These are phyloP conservation scores for Quercus phellos DNA, from an alignment of 331 rosid genomes.

Conservation along the genomic window DNA sequence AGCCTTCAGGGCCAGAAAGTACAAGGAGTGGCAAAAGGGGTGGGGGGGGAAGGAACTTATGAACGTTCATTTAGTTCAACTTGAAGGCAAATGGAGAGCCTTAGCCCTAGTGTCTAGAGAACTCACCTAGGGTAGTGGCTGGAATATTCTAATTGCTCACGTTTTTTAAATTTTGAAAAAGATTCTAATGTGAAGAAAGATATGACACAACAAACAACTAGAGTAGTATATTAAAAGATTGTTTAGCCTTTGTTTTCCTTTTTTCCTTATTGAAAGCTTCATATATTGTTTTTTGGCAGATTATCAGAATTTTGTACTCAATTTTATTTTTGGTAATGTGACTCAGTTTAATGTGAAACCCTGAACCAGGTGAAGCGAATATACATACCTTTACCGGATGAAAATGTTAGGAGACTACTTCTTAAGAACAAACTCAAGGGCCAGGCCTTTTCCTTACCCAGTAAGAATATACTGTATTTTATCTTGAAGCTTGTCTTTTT, in stretches of 20 bases:
- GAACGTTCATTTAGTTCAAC: neutral
- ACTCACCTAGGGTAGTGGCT: neutral
- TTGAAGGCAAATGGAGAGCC: neutral
- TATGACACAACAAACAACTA: neutral
- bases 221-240: neutral
- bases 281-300: neutral
- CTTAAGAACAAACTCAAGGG: slow-evolving; percentile 85
- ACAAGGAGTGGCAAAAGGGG: neutral
- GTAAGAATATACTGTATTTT: slow-evolving; percentile 44
- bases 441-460: slow-evolving; percentile 84
- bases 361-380: slow-evolving; percentile 78
- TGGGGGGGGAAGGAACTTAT: neutral
- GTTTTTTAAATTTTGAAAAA: neutral
- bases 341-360: slow-evolving; percentile 17
- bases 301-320: neutral
- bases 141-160: neutral
- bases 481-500: neutral
- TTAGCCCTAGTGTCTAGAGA: neutral
- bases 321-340: slow-evolving; percentile 17
- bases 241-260: neutral
- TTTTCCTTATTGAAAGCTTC: neutral
- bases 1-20: neutral
- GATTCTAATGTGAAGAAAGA: neutral
- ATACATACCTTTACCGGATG: slow-evolving; percentile 83
- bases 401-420: slow-evolving; percentile 64